Conservation (phyloP, 179 eudicot species). For the Heliamphora pulchella region DNA sequence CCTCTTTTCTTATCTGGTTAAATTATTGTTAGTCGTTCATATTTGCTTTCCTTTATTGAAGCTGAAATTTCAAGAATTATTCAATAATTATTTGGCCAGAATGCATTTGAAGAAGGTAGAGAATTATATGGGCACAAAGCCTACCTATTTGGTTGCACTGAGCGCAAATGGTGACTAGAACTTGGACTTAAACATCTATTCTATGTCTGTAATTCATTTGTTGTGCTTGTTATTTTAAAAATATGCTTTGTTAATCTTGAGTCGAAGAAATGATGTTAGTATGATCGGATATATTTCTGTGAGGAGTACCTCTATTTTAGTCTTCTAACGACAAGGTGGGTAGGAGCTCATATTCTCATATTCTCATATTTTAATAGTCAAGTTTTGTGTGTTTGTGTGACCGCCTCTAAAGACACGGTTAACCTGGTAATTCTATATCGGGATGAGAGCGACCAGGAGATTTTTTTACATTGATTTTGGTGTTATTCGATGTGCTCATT, state of each 20-base stretch:
- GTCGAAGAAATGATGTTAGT: neutral
- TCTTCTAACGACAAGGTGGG: neutral
- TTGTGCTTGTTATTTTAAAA: neutral
- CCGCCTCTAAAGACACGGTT: neutral
- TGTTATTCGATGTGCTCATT: neutral
- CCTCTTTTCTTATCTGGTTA: neutral
- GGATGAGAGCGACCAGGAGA: no score
- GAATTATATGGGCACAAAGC: slow-evolving; percentile 63
- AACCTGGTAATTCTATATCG: neutral
- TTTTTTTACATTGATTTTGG: neutral
- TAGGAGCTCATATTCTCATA: neutral
- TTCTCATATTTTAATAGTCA: neutral
- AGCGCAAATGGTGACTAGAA: slow-evolving; percentile 51
- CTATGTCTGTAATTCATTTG: neutral
- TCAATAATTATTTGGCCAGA: slow-evolving; percentile 34
- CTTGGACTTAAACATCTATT: slow-evolving; percentile 8
- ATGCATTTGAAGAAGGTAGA: slow-evolving; percentile 91
- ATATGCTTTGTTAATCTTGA: neutral
- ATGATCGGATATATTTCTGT: neutral
- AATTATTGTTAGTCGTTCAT: neutral
- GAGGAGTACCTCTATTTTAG: neutral
- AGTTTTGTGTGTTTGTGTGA: neutral
- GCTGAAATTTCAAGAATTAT: neutral
- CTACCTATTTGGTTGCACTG: slow-evolving; percentile 88
- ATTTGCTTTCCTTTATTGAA: no score